Evolutionary conservation across 257 asterid species (phyloP).

Genomic region (Verbascum thapsus): DNA sequence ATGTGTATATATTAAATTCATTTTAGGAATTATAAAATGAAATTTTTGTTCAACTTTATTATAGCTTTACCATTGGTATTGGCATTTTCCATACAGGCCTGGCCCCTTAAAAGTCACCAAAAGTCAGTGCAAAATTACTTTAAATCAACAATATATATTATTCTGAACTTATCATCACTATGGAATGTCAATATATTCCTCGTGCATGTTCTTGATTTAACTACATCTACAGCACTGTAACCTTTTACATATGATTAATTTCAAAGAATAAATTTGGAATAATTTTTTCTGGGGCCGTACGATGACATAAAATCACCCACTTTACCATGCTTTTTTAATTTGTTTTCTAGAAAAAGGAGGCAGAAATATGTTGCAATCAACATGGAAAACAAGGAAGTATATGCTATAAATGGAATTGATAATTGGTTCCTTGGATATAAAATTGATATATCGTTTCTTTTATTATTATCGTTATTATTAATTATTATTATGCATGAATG

Average conservation of each 20-base stretch:
- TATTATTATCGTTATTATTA: too few species aligned
- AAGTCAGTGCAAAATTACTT: constrained; percentile 33
- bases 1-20: constrained; percentile 22
- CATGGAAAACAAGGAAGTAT: too few species aligned
- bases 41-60: neutral
- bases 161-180: constrained; percentile 36
- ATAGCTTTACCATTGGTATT: constrained; percentile 22
- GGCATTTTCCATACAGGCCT: constrained; percentile 9
- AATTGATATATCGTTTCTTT: too few species aligned
- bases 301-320: neutral
- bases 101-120: constrained; percentile 8
- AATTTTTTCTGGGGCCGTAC: constrained; percentile 14
- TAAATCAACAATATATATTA: constrained; percentile 23
- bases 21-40: neutral
- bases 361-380: too few species aligned
- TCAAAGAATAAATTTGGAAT: constrained; percentile 21
- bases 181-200: constrained; percentile 42
- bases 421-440: too few species aligned
- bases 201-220: neutral
- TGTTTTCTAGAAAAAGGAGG: constrained; percentile 6
- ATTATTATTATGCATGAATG: too few species aligned
- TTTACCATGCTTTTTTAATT: neutral
- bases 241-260: constrained; percentile 4
- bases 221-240: constrained; percentile 8
- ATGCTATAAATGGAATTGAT: too few species aligned